Base-by-base conservation (phyloP, 192 early-diverging fungal genomes). In the Coemansia sp. region DNA sequence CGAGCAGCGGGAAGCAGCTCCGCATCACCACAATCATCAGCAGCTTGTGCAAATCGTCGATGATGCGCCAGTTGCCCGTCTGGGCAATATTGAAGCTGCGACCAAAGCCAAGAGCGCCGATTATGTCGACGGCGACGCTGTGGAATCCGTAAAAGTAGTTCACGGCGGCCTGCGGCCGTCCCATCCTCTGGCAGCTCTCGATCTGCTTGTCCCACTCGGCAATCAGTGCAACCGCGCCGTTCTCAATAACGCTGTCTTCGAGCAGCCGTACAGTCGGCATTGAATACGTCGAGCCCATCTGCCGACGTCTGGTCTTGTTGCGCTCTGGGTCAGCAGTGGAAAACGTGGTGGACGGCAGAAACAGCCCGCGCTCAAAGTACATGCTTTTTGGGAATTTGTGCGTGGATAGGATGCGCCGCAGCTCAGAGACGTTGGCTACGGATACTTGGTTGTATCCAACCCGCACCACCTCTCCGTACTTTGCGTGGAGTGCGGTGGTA, bases 391-490 rank as follows among this genome's bases (percentile, higher is more conserved):
- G 60, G 18, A 65, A 82, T 2, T 18, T 31, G 56, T 82, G 80
- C 16, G 74, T 62, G 1, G 75, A 44, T 0, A 77, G 56, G 3
- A 82, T 60, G 12, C 54, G 57, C 11, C 67, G 66, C 2, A 67
- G 24, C 12, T 70, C 62, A 5, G 30, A 14, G 0, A 50, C 50
- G 42, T 57, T 61, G 48, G 58, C 31, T 1, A 82, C 48, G 2
- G 73, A 71, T 33, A 77, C 65, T 23, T 65, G 57, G 63, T 60
- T 58, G n/a, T 30, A 24, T 16, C 70, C 71, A 0, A 78, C 44
- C 22, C 80, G 75, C n/a, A 78, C 75, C 12, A 78, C 28, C 11
- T 67, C 48, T 7, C 80, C 75, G 22, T 78, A 81, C 14, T 62
- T 8, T 0, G 21, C 44, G 32, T 81, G 80, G 3, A 76, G 35